Evolutionary conservation across 2,329 filamentous ascomycete genomes (phyloP), one percentile per base, ranked within the genome.

Genomic region (Exophiala bonariae): DNA sequence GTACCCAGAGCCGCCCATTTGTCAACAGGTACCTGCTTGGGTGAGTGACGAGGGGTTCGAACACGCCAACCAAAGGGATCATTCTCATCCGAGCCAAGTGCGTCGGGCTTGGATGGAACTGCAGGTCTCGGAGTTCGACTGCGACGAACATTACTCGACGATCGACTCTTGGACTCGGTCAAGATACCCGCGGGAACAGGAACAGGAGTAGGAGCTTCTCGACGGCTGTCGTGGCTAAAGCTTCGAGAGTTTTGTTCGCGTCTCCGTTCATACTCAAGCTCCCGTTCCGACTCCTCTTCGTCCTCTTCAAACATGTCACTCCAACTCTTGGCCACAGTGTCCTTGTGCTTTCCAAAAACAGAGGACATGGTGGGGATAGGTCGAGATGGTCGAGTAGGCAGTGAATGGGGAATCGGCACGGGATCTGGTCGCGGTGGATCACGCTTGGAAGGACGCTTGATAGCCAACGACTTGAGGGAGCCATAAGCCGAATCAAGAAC

Each of bases 231-330:
- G 55, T 87, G 86, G 63, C 87, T 91, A 85, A 85, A 91, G 45
- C 85, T 87, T 56, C 86, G 79, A 46, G 85, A 81, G 64, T 89
- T 89, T 61, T 86, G 76, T 64, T 73, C 71, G 52, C 71, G 73
- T 23, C 75, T 72, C 55, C 83, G 74, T 68, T 85, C 80, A 19
- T 86, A 70, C 4, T 73, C 73, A 50, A 78, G 70, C 64, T 85
- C 80, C 55, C 79, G 81, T 60, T 85, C 80, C 28, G 78, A 75
- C 59, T 87, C 81, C 54, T 86, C 83, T 62, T 93, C 90, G 44
- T 97, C 92, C 67, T 97, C 92, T 49, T 97, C 92, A 86, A 90
- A 96, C 67, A 97, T 83, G 67, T 99, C 93, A 63, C 91, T 96
- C 93, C 93, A 99, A 76, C 93, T 97, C 85, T 97, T 97, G 47